A percentile compares a stretch with the other conserved stretches of the same genome.
Conservation (phyloP, 148 eudicot genomes). For the Rhododendron molle region DNA sequence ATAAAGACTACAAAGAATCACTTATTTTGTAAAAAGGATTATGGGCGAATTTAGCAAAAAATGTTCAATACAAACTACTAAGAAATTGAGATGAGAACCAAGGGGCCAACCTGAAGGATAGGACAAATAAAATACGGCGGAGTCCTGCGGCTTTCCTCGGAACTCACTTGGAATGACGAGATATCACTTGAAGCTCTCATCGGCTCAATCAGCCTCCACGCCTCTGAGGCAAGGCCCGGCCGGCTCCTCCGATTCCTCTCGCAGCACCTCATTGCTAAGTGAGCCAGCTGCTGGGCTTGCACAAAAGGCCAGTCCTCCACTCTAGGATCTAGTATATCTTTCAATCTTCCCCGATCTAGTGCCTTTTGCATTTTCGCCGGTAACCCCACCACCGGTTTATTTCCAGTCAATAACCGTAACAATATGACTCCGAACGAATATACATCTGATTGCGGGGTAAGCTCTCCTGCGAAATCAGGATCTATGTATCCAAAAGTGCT, state of each 20-base stretch:
- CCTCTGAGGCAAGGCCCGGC: constrained; percentile 65
- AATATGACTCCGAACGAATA: constrained; percentile 79
- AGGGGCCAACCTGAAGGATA: constrained; percentile 64
- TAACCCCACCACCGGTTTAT: constrained; percentile 46
- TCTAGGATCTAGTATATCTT: constrained; percentile 51
- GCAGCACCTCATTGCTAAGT: constrained; percentile 65
- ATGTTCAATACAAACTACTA: not conserved
- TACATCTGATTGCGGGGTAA: constrained; percentile 70
- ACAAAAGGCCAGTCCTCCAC: constrained; percentile 96
- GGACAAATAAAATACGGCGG: constrained; percentile 81
- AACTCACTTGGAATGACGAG: constrained; percentile 30
- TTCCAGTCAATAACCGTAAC: constrained; percentile 69
- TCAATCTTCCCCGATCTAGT: constrained; percentile 47
- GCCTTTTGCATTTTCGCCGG: constrained; percentile 62
- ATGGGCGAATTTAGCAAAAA: too few species aligned
- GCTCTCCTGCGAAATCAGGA: constrained; percentile 76
- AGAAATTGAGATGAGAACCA: not conserved
- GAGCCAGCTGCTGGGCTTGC: constrained; percentile 58
- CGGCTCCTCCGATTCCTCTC: constrained; percentile 39
- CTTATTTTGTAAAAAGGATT: too few species aligned
- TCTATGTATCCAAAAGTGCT: constrained; percentile 71
- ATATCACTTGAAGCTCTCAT: constrained; percentile 58
- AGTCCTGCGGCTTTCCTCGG: constrained; percentile 24
- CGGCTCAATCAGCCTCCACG: constrained; percentile 70
- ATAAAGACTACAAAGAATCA: too few species aligned